Base-by-base conservation (phyloP, 1,284 basidiomycete species). In the Papiliotrema fonsecae region DNA sequence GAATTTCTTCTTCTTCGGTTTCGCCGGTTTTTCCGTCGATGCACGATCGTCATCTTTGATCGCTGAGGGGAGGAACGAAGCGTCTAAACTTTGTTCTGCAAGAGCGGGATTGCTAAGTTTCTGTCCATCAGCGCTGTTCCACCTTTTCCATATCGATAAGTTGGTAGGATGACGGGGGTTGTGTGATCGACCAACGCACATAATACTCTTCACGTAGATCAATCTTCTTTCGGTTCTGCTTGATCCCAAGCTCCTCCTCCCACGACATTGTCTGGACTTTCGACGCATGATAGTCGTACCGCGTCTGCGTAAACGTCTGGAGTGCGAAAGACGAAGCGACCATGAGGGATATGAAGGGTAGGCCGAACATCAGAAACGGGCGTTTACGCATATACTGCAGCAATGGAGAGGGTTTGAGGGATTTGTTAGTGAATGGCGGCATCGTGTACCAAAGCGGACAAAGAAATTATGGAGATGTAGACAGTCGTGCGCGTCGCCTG, bases 171-270 rank as follows among this genome's bases (percentile, higher is more conserved):
- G 49, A 36, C 7, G 45, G 47, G 3, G 51, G 41, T 34, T 36
- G n/a, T n/a, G n/a, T n/a, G n/a, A n/a, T n/a, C n/a, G n/a, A n/a
- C n/a, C 1, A 3, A 83, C 88, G 72, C 75, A 93, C 90, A 68
- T 86, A 97, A 74, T 97, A 97, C 70, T 97, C 94, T 71, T 97
- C 93, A 42, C 89, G 76, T 22, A 97, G 86, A 70, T 97, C 92
- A 51, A 97, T 84, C 76, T 83, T 86, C 75, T 87, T 88, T 70
- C 88, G 79, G 42, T 85, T 81, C 74, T 81, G 83, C 57, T 83
- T 80, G 72, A 97, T 79, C 4, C 85, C 82, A 38, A 96, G 77
- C 61, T 88, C 87, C 61, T 96, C 85, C 70, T 96, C 87, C 62
- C 85, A 85, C 28, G 81, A 80, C 28, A 97, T 72, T 82, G 82